Evolutionary conservation across 2,329 filamentous ascomycete genomes (phyloP).

Genomic region (Volutella citrinella): DNA sequence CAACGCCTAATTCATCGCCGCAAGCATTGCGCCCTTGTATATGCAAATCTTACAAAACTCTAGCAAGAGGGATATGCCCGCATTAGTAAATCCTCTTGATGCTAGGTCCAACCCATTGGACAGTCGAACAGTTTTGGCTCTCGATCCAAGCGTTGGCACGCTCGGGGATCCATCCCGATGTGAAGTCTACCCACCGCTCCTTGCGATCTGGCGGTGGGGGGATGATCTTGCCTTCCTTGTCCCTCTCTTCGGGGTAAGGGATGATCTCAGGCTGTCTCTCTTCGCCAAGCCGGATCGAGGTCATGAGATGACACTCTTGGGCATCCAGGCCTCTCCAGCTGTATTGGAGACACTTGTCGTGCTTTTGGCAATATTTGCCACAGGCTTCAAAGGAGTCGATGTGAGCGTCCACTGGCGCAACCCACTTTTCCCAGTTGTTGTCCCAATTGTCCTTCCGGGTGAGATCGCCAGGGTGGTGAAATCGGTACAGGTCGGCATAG

Average conservation of each 20-base stretch:
- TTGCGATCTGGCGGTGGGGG: slow-evolving; percentile 15
- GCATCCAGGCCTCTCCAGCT: slow-evolving; percentile 31
- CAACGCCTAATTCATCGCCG: slow-evolving; percentile 20
- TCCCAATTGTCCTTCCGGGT: slow-evolving; percentile 26
- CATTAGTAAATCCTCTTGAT: slow-evolving; percentile 26
- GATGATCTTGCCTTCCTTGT: slow-evolving; percentile 22
- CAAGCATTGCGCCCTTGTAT: slow-evolving; percentile 1
- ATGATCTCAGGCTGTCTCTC: slow-evolving; percentile 21
- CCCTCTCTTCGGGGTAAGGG: slow-evolving; percentile 20
- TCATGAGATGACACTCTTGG: slow-evolving; percentile 25
- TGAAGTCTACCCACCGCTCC: slow-evolving; percentile 28
- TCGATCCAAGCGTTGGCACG: slow-evolving; percentile 25
- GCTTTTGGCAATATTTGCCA: slow-evolving; percentile 23
- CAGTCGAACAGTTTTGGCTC: slow-evolving; percentile 23
- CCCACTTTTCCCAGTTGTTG: slow-evolving; percentile 30
- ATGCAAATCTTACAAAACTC: slow-evolving; percentile 5
- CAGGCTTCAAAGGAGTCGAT: slow-evolving; percentile 27
- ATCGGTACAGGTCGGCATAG: slow-evolving; percentile 36
- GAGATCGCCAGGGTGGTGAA: slow-evolving; percentile 31
- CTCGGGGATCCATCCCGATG: slow-evolving; percentile 26
- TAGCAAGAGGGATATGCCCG: background rate
- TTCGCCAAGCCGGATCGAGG: slow-evolving; percentile 26
- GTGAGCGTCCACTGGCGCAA: slow-evolving; percentile 20
- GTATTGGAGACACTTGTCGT: slow-evolving; percentile 27
- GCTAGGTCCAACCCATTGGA: slow-evolving; percentile 33